Evolutionary conservation across 1,284 basidiomycete genomes (phyloP).

Genomic region (Malassezia arunalokei): DNA sequence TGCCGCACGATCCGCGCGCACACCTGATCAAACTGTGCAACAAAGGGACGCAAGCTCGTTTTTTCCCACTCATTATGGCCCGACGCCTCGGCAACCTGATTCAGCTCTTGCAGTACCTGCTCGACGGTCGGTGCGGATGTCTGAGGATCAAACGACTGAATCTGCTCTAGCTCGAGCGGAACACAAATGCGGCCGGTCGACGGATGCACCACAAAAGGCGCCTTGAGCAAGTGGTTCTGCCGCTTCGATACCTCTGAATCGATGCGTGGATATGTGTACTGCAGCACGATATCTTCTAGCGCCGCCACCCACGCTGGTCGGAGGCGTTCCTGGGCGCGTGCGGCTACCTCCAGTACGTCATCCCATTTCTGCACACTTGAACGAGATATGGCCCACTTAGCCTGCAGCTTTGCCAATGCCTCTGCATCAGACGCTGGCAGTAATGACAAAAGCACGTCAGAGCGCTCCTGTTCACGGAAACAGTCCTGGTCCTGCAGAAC

Average conservation of each 20-base stretch:
- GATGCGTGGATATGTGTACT: constrained; percentile 90
- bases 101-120: constrained; percentile 67
- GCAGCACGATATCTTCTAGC: constrained; percentile 70
- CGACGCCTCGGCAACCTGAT: constrained; percentile 33
- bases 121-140: constrained; percentile 67
- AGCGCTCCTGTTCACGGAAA: constrained; percentile 62
- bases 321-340: constrained; percentile 37
- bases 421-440: constrained; percentile 52
- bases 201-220: constrained; percentile 92
- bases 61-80: constrained; percentile 50
- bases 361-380: constrained; percentile 56
- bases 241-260: constrained; percentile 96
- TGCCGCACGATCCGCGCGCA: constrained; percentile 49
- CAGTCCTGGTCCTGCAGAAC: constrained; percentile 76
- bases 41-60: constrained; percentile 65
- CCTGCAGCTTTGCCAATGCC: constrained; percentile 48
- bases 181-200: constrained; percentile 92
- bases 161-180: constrained; percentile 64
- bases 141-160: constrained; percentile 77
- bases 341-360: constrained; percentile 51
- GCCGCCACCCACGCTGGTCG: constrained; percentile 32
- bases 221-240: constrained; percentile 92
- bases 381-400: constrained; percentile 54
- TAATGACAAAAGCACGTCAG: constrained; percentile 62
- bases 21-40: constrained; percentile 77